These are phyloP conservation scores for Hypholoma sublateritium DNA, from an alignment of 768 basidiomycete species.

Conservation along the genomic window DNA sequence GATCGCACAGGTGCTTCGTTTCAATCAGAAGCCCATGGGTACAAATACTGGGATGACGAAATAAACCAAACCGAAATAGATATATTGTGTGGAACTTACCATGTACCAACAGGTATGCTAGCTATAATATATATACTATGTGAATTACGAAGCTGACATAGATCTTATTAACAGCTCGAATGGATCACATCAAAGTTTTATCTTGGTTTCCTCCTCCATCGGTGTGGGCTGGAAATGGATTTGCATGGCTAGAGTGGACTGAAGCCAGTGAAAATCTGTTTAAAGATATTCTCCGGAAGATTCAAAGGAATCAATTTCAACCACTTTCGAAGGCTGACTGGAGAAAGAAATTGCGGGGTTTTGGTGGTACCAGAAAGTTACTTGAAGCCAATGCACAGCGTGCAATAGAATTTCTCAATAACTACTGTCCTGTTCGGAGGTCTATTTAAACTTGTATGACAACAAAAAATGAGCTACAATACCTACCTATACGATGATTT, in stretches of 20 bases:
- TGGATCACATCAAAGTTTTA: neutral
- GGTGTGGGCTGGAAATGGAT: conserved; percentile 3
- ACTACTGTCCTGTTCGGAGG: too few relatives aligned
- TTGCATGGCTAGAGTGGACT: conserved; percentile 6
- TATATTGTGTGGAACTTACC: conserved; percentile 10
- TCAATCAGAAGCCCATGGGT: neutral
- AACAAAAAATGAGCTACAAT: too few relatives aligned
- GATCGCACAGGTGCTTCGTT: neutral
- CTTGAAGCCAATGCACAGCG: too few relatives aligned
- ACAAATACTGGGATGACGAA: conserved; percentile 10
- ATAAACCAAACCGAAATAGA: conserved; percentile 8
- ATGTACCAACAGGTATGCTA: conserved; percentile 3
- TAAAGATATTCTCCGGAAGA: neutral
- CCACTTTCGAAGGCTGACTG: too few relatives aligned
- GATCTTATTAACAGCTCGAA: neutral
- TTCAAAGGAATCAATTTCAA: too few relatives aligned
- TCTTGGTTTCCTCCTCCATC: conserved; percentile 10
- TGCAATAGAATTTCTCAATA: too few relatives aligned
- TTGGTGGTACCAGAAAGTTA: too few relatives aligned
- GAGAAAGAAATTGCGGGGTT: too few relatives aligned
- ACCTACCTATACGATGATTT: too few relatives aligned
- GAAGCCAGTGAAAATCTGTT: neutral
- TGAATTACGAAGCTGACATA: neutral
- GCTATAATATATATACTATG: neutral
- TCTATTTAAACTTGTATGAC: too few relatives aligned